Evolutionary conservation across 2,329 filamentous ascomycete species (phyloP), one percentile per base, ranked within the genome.

Genomic region (Fusarium oxysporum): DNA sequence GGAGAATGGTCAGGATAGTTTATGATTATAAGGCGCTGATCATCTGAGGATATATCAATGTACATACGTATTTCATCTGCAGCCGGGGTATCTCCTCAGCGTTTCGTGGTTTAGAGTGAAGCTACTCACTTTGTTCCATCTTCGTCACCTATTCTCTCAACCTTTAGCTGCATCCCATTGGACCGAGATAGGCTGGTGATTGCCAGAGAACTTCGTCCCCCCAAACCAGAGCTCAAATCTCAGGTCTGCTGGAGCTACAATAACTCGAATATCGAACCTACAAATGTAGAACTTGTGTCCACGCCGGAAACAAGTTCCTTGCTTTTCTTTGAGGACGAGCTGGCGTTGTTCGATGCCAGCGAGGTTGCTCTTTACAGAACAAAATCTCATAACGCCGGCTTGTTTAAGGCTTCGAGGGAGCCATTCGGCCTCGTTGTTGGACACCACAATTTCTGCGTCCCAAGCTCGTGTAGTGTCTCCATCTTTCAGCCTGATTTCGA

Each of bases 161-260:
- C 40, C 40, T 28, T 47, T 32, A 10, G 44, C 58, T 19, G 71
- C 45, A 30, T 73, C 68, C 71, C 71, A 74, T 25, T 72, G 71
- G 38, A 73, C 71, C 12, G 63, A 63, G 43, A 74, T 74, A 21
- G 71, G 68, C 51, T 74, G 63, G 25, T 74, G 71, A 19, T 74
- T 74, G 16, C 71, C 71, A 4, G 71, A 72, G 57, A 74, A 74
- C 44, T 65, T 74, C 25, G 48, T 53, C 12, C 61, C 62, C 6
- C 65, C 72, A 37, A 74, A 85, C 83, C 83, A 85, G 17, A 85
- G 59, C 72, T 84, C 82, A 58, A 85, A 85, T 19, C 78, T 76
- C 50, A 91, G 79, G 65, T 91, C 89, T 2, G 88, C 85, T 3
- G 86, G 84, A 3, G 86, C 87, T 5, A 87, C 85, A 54, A 89